Conservation (phyloP, 2,329 filamentous ascomycete genomes). For the Alternaria alternata region DNA sequence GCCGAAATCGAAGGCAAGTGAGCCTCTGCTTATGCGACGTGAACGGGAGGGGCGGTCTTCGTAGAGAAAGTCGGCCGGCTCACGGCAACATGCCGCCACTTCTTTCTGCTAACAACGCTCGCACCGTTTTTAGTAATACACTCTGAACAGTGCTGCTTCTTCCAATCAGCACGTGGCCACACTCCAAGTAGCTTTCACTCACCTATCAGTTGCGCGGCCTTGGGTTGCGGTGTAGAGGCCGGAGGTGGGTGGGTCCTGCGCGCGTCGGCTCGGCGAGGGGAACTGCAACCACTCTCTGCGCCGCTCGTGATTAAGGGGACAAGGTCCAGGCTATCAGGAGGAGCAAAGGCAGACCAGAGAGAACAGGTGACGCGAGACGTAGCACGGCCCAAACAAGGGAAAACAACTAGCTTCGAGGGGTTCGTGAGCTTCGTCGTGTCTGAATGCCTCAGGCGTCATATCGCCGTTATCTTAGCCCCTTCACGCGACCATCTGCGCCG, state of each 20-base stretch:
- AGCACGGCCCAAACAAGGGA: not conserved
- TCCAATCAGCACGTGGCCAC: conserved; percentile 4
- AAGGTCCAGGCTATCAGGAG: not conserved
- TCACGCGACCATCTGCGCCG: conserved; percentile 18
- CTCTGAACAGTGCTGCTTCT: conserved; percentile 1
- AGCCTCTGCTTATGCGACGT: conserved; percentile 4
- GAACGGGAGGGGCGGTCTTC: conserved; percentile 16
- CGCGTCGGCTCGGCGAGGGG: conserved; percentile 15
- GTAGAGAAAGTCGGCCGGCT: conserved; percentile 24
- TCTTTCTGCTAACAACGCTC: conserved; percentile 8
- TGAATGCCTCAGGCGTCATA: conserved; percentile 12
- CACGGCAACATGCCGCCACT: conserved; percentile 44
- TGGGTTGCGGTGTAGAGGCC: conserved; percentile 27
- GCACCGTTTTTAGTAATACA: conserved; percentile 15
- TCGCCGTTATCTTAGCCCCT: conserved; percentile 19
- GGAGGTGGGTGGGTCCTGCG: conserved; percentile 23
- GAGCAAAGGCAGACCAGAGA: not conserved
- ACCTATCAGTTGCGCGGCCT: conserved; percentile 15
- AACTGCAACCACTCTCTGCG: conserved; percentile 7
- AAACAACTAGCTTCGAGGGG: not conserved
- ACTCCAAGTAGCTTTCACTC: conserved; percentile 9
- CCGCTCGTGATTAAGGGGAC: conserved; percentile 3
- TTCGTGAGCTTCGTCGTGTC: not conserved
- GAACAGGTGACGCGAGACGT: not conserved
- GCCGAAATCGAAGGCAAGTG: not conserved